phyloP scores from a whole-genome alignment of 176 grass and related monocot species.

The Paspalum vaginatum region DNA sequence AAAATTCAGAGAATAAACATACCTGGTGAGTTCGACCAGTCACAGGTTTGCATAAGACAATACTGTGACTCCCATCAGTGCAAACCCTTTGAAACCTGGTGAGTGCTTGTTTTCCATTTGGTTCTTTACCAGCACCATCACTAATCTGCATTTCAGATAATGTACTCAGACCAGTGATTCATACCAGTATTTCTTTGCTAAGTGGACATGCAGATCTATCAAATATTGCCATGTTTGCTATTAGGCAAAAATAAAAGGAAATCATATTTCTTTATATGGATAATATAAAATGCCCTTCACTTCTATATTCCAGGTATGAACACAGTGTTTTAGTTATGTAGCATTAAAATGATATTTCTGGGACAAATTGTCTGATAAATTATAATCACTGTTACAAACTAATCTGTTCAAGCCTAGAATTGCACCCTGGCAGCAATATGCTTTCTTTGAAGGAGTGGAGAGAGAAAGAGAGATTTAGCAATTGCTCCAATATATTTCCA shows the following conservation, averaged over 20 bases:
- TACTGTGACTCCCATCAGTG: conserved; percentile 69
- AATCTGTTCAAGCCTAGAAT: conserved; percentile 9
- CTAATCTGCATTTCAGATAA: conserved; percentile 50
- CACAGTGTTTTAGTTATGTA: not conserved
- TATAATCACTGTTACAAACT: not conserved
- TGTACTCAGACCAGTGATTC: conserved; percentile 13
- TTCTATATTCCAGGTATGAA: not conserved
- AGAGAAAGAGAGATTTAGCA: not conserved
- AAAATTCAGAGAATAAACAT: conserved; percentile 23
- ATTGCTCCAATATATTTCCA: conserved; percentile 21
- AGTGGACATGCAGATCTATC: conserved; percentile 6
- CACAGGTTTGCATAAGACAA: conserved; percentile 91
- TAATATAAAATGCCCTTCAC: not conserved
- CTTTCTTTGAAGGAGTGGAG: not conserved
- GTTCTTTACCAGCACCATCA: conserved; percentile 47
- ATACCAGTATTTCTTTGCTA: conserved; percentile 7
- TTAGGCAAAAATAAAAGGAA: not conserved
- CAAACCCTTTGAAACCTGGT: conserved; percentile 86
- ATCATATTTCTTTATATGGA: conserved; percentile 4
- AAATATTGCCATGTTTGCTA: not conserved
- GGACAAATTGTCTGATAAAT: not conserved
- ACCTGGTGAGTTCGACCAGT: conserved; percentile 99
- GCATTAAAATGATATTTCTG: not conserved
- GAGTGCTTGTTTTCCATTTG: conserved; percentile 77
- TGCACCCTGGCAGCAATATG: not conserved